These are phyloP conservation scores for Dryas drummondii DNA, from an alignment of 306 rosid species.

Conservation along the genomic window DNA sequence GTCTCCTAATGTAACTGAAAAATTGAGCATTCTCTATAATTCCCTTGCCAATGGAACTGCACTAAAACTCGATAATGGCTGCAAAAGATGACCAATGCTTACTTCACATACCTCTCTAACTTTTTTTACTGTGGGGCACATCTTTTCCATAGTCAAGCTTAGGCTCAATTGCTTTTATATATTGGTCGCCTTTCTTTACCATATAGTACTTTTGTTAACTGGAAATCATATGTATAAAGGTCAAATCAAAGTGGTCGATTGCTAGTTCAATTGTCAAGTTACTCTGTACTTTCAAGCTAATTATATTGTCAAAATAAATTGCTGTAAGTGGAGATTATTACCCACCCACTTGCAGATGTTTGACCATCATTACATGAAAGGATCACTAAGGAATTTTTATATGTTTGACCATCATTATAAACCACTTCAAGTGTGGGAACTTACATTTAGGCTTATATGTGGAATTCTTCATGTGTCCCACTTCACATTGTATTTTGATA, in stretches of 20 bases:
- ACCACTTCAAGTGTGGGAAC: too few relatives aligned
- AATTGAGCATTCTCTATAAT: too few relatives aligned
- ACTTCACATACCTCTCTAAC: too few relatives aligned
- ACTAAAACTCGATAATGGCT: constrained; percentile 23
- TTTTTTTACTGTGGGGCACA: too few relatives aligned
- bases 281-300: constrained; percentile 25
- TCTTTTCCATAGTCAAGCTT: neutral
- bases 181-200: neutral
- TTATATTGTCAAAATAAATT: neutral
- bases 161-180: neutral
- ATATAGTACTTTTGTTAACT: neutral
- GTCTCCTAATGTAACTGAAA: too few relatives aligned
- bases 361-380: neutral
- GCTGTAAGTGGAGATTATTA: neutral
- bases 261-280: neutral
- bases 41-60: neutral
- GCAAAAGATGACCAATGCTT: constrained; percentile 19
- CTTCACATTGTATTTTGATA: too few relatives aligned
- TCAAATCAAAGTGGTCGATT: constrained; percentile 21
- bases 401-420: too few relatives aligned
- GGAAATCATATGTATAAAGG: neutral
- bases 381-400: neutral
- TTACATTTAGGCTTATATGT: too few relatives aligned
- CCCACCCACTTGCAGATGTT: neutral
- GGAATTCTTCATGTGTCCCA: too few relatives aligned